phyloP scores from a whole-genome alignment of 768 basidiomycete genomes.

The Tylopilus balloui region DNA sequence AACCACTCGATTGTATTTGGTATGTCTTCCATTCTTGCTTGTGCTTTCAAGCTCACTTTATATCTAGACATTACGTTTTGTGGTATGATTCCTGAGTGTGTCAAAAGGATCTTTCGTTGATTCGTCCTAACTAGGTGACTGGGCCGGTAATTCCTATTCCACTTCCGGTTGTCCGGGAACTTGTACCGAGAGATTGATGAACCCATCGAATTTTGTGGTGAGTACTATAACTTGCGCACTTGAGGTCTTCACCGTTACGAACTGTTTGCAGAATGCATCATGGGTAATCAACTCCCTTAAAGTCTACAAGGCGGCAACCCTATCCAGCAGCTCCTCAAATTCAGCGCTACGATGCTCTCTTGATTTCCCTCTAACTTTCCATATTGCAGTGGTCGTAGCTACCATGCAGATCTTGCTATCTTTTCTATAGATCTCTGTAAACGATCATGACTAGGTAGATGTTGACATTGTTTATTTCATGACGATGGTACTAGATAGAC shows the following conservation, averaged over 20 bases:
- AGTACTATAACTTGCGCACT: slow-evolving; percentile 21
- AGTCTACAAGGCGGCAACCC: slow-evolving; percentile 58
- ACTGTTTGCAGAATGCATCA: slow-evolving; percentile 56
- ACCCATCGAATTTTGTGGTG: slow-evolving; percentile 71
- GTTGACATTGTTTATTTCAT: slow-evolving; percentile 9
- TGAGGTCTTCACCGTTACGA: slow-evolving; percentile 3
- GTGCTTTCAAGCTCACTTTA: slow-evolving; percentile 13
- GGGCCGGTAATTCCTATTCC: slow-evolving; percentile 79
- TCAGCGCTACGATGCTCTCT: slow-evolving; percentile 3
- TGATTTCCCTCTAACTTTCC: slow-evolving; percentile 6
- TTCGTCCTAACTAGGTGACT: slow-evolving; percentile 50
- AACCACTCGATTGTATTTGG: slow-evolving; percentile 78
- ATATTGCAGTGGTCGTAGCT: slow-evolving; percentile 6
- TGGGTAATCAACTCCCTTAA: slow-evolving; percentile 80
- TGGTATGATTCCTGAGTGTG: slow-evolving; percentile 40
- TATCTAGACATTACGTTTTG: slow-evolving; percentile 75
- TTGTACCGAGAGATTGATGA: slow-evolving; percentile 55
- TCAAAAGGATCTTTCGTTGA: slow-evolving; percentile 3
- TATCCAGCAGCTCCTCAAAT: slow-evolving; percentile 36
- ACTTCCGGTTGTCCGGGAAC: slow-evolving; percentile 74
- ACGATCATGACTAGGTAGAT: not conserved
- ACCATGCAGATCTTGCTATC: slow-evolving; percentile 15
- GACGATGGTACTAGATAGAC: slow-evolving; percentile 8
- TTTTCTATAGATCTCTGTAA: slow-evolving; percentile 13
- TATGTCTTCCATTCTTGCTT: slow-evolving; percentile 32